These are phyloP conservation scores for Pythium guiyangense DNA, from an alignment of 352 stramenopile genomes.

Conservation along the genomic window DNA sequence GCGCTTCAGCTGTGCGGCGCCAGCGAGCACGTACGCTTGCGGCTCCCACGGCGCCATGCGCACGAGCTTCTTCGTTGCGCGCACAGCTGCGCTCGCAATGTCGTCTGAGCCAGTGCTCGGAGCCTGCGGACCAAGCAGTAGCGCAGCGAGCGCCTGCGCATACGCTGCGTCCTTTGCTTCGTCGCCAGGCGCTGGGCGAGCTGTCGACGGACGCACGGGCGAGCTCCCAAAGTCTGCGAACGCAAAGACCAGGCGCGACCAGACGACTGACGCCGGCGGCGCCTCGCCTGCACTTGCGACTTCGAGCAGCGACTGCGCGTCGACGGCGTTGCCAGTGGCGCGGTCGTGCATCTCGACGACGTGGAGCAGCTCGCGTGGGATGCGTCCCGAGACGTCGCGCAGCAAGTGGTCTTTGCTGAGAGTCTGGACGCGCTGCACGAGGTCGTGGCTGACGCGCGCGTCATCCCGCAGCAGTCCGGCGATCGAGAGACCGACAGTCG, in stretches of 20 bases:
- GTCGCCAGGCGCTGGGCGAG: slow-evolving; percentile 2
- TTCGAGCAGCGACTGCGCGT: slow-evolving; percentile 23
- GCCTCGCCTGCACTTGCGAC: slow-evolving; percentile 19
- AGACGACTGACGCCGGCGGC: slow-evolving; percentile 13
- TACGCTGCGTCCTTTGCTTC: slow-evolving; percentile 27
- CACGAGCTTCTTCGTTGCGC: slow-evolving; percentile 48
- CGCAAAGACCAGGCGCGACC: slow-evolving; percentile 25
- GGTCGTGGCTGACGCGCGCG: not conserved
- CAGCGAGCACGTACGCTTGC: slow-evolving; percentile 46
- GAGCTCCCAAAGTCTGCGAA: slow-evolving; percentile 31
- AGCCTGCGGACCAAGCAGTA: slow-evolving; percentile 24
- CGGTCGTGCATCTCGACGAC: slow-evolving; percentile 43
- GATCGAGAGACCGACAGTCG: slow-evolving; percentile 33
- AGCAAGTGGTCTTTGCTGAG: slow-evolving; percentile 31
- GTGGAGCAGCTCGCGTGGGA: slow-evolving; percentile 15
- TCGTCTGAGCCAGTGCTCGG: slow-evolving; percentile 10
- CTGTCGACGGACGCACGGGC: slow-evolving; percentile 2
- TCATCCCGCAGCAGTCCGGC: slow-evolving; percentile 19
- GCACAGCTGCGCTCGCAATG: not conserved
- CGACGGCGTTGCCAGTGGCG: slow-evolving; percentile 13
- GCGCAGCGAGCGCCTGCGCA: slow-evolving; percentile 19
- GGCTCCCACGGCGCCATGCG: slow-evolving; percentile 57
- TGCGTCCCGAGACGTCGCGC: not conserved
- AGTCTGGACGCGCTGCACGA: slow-evolving; percentile 8
- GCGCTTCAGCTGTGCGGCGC: slow-evolving; percentile 41